phyloP scores from a whole-genome alignment of 495 filamentous ascomycete species.

The Aspergillus funiculosus region DNA sequence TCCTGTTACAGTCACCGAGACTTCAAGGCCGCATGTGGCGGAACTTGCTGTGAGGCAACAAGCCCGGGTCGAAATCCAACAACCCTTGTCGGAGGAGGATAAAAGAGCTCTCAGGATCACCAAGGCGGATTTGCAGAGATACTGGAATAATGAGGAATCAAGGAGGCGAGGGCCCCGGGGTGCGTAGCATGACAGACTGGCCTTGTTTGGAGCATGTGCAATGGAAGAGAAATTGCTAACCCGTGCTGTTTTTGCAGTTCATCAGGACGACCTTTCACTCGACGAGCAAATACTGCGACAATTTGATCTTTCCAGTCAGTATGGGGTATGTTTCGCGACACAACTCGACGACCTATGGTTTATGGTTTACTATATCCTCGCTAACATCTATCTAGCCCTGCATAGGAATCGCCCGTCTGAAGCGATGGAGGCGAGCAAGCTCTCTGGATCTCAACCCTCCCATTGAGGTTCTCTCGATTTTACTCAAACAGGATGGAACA shows the following conservation, averaged over 20 bases:
- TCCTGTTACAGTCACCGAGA: slow-evolving; percentile 17
- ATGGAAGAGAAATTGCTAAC: background rate
- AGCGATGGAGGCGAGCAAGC: slow-evolving; percentile 85
- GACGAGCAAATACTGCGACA: slow-evolving; percentile 82
- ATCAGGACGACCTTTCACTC: slow-evolving; percentile 63
- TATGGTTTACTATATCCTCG: background rate
- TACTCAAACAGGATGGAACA: slow-evolving; percentile 60
- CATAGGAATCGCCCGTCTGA: slow-evolving; percentile 73
- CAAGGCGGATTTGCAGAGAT: slow-evolving; percentile 58
- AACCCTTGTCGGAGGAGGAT: slow-evolving; percentile 46
- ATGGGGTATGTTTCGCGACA: slow-evolving; percentile 61
- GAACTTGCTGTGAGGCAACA: slow-evolving; percentile 46
- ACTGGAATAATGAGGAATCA: slow-evolving; percentile 66
- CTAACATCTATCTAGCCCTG: slow-evolving; percentile 59
- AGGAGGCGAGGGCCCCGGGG: slow-evolving; percentile 49
- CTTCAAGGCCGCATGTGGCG: slow-evolving; percentile 38
- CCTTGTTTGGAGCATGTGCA: background rate
- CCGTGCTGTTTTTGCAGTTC: slow-evolving; percentile 43
- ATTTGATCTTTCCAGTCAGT: slow-evolving; percentile 83
- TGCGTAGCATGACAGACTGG: slow-evolving; percentile 15
- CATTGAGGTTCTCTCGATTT: slow-evolving; percentile 82
- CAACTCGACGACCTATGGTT: background rate
- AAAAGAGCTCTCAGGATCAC: slow-evolving; percentile 53
- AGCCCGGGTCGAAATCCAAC: slow-evolving; percentile 34
- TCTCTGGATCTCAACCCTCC: slow-evolving; percentile 75